phyloP scores from a whole-genome alignment of 345 rosid species.

The Camelina hispida region DNA sequence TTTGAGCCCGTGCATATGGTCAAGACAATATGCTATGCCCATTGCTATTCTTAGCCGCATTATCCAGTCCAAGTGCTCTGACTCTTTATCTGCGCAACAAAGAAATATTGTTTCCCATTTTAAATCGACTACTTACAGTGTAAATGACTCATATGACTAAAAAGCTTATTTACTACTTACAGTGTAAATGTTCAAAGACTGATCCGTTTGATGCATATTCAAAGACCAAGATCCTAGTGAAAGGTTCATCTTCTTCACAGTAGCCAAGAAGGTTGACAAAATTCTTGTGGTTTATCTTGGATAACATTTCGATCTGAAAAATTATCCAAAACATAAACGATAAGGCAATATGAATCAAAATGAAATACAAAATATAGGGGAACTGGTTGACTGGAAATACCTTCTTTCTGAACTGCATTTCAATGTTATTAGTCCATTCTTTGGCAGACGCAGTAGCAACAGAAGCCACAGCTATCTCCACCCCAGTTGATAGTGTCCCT shows the following conservation, averaged over 20 bases:
- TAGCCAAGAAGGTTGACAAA: conserved; percentile 91
- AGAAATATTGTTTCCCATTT: neutral
- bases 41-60: conserved; percentile 77
- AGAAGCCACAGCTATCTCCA: conserved; percentile 92
- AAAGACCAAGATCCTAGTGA: conserved; percentile 96
- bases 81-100: conserved; percentile 71
- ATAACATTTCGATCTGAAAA: conserved; percentile 79
- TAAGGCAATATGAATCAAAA: conserved; percentile 19
- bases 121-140: neutral
- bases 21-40: conserved; percentile 92
- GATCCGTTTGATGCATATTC: conserved; percentile 97
- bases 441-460: conserved; percentile 56
- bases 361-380: neutral
- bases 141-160: conserved; percentile 6
- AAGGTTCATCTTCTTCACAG: conserved; percentile 89
- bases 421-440: conserved; percentile 74
- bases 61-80: conserved; percentile 90
- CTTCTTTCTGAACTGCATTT: conserved; percentile 81
- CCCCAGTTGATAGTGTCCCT: conserved; percentile 91
- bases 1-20: conserved; percentile 81
- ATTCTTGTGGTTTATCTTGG: conserved; percentile 93
- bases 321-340: neutral
- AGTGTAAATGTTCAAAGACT: conserved; percentile 89
- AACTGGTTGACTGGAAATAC: conserved; percentile 45
- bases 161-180: conserved; percentile 58